These are phyloP conservation scores for Tylopilus orsonianus DNA, from an alignment of 1,284 basidiomycete species.

Conservation along the genomic window DNA sequence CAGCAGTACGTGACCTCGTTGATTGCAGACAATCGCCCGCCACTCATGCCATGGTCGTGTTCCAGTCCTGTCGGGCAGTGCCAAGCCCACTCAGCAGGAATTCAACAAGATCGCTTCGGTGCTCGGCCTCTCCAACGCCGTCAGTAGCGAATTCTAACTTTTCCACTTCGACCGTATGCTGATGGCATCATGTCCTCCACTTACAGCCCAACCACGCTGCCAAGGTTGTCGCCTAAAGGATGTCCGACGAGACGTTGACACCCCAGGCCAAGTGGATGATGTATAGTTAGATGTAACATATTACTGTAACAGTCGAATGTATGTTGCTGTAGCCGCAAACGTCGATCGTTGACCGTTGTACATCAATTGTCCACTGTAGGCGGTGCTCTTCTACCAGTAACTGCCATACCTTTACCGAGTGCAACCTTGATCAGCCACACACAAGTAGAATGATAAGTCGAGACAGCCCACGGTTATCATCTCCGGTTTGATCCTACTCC, in stretches of 20 bases:
- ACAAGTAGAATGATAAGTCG: too few relatives aligned
- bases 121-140: slow-evolving; percentile 41
- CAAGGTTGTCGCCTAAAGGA: background rate
- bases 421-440: too few relatives aligned
- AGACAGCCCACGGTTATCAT: too few relatives aligned
- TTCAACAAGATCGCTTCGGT: slow-evolving; percentile 50
- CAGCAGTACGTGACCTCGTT: slow-evolving; percentile 43
- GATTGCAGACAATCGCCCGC: background rate
- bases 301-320: slow-evolving; percentile 10
- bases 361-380: too few relatives aligned
- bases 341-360: background rate
- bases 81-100: slow-evolving; percentile 48
- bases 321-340: background rate
- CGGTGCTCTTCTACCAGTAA: too few relatives aligned
- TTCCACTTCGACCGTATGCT: background rate
- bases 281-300: slow-evolving; percentile 18
- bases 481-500: background rate
- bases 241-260: background rate
- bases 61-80: slow-evolving; percentile 52
- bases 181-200: background rate
- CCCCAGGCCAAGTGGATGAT: background rate
- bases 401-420: too few relatives aligned
- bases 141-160: slow-evolving; percentile 6
- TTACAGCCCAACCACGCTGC: slow-evolving; percentile 4
- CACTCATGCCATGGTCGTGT: background rate